These are phyloP conservation scores for Lipomyces orientalis DNA, from an alignment of 805 yeast genomes.

Conservation along the genomic window DNA sequence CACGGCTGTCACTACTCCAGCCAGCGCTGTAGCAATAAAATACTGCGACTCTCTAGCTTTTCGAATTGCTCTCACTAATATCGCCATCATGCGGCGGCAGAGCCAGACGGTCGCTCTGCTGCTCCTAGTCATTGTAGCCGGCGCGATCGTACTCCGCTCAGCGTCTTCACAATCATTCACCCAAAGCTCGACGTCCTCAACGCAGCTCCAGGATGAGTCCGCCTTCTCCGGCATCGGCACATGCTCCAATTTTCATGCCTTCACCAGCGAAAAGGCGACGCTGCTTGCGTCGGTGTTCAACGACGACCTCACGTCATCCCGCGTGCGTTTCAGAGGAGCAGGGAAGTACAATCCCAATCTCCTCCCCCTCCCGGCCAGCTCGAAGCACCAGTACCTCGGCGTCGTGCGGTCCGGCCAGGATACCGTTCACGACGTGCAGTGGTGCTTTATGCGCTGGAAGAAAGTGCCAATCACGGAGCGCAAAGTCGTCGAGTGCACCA, in stretches of 20 bases:
- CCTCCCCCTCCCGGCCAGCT: slow-evolving; percentile 13
- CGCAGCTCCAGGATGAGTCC: not conserved
- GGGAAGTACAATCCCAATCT: slow-evolving; percentile 15
- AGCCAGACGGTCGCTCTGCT: not conserved
- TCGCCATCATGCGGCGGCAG: slow-evolving; percentile 1
- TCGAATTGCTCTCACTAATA: not conserved
- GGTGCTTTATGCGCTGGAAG: slow-evolving; percentile 19
- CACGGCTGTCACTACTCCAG: not conserved
- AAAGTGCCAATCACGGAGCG: slow-evolving; percentile 10
- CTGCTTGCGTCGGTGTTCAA: slow-evolving; percentile 3
- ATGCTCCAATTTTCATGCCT: not conserved
- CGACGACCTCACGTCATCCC: slow-evolving; percentile 14
- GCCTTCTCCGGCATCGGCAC: slow-evolving; percentile 5
- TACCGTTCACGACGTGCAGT: slow-evolving; percentile 18
- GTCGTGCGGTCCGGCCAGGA: slow-evolving; percentile 12
- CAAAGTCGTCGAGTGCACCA: slow-evolving; percentile 16
- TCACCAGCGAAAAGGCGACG: slow-evolving; percentile 10
- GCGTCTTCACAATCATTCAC: not conserved
- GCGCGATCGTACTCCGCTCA: not conserved
- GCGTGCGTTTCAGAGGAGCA: slow-evolving; percentile 13
- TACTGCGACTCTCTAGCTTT: not conserved
- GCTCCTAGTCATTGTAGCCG: not conserved
- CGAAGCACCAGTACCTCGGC: slow-evolving; percentile 10
- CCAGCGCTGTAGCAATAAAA: not conserved
- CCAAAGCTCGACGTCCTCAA: not conserved